Evolutionary conservation across 139 green algal species (phyloP).

Genomic region (Tetratostichococcus sp.): DNA sequence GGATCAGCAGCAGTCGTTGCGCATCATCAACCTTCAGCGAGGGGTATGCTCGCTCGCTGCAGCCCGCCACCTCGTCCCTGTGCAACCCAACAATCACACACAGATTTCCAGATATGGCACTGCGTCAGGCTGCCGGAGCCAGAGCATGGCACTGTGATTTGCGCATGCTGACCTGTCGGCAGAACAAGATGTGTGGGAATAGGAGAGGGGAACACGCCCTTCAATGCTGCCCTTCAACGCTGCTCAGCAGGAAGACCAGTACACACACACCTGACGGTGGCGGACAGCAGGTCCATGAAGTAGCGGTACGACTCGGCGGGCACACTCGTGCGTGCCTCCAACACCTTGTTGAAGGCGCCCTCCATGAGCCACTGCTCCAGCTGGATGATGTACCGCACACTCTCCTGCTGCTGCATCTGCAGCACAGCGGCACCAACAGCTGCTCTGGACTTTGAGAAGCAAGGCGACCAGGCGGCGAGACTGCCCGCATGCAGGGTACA

Average conservation of each 20-base stretch:
- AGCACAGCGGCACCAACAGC: too few species aligned
- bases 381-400: constrained; percentile 58
- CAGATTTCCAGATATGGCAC: too few species aligned
- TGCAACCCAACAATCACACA: background rate
- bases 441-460: too few species aligned
- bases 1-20: constrained; percentile 72
- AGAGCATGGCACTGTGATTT: too few species aligned
- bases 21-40: constrained; percentile 69
- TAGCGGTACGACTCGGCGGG: constrained; percentile 39
- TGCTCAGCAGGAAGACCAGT: too few species aligned
- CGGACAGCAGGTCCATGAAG: constrained; percentile 77
- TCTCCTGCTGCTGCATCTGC: constrained; percentile 18
- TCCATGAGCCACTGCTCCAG: constrained; percentile 97
- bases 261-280: constrained; percentile 63
- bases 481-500: too few species aligned
- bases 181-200: too few species aligned
- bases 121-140: too few species aligned
- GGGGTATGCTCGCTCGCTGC: constrained; percentile 83
- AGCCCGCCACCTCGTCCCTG: constrained; percentile 91
- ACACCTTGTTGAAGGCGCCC: constrained; percentile 92
- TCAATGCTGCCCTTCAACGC: too few species aligned
- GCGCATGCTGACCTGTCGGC: too few species aligned
- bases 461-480: too few species aligned
- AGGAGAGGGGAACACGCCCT: too few species aligned
- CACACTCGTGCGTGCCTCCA: constrained; percentile 20